Evolutionary conservation across 2,329 filamentous ascomycete genomes (phyloP).

Genomic region (Fusarium piperis): DNA sequence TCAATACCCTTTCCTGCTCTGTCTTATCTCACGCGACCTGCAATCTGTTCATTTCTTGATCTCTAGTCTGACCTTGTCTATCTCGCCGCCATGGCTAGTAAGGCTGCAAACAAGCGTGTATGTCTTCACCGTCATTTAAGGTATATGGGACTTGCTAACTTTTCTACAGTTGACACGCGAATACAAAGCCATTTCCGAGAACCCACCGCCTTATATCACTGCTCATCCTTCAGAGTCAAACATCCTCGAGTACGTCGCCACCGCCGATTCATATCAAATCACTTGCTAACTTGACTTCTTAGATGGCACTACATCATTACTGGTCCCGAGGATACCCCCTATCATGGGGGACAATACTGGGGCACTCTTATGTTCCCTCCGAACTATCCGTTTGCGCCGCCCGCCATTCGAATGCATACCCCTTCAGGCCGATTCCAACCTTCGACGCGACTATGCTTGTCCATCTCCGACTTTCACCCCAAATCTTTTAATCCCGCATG

Average conservation of each 20-base stretch:
- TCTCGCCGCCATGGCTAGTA: slow-evolving; percentile 68
- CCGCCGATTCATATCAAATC: background rate
- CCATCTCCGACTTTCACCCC: slow-evolving; percentile 97
- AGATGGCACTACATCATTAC: slow-evolving; percentile 97
- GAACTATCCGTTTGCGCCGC: slow-evolving; percentile 96
- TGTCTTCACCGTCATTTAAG: slow-evolving; percentile 41
- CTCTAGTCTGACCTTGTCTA: slow-evolving; percentile 1
- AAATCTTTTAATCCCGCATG: slow-evolving; percentile 98
- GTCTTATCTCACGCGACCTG: slow-evolving; percentile 33
- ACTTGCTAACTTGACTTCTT: slow-evolving; percentile 26
- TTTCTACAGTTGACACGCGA: slow-evolving; percentile 65
- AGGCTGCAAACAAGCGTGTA: slow-evolving; percentile 77
- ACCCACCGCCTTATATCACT: slow-evolving; percentile 87
- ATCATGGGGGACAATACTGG: slow-evolving; percentile 97
- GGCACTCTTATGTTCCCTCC: slow-evolving; percentile 94
- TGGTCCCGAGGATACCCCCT: slow-evolving; percentile 92
- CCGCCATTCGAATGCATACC: slow-evolving; percentile 98
- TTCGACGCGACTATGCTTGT: slow-evolving; percentile 89
- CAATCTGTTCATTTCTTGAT: slow-evolving; percentile 40
- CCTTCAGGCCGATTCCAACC: slow-evolving; percentile 95
- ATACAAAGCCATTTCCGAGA: slow-evolving; percentile 71
- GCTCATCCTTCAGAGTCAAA: slow-evolving; percentile 91
- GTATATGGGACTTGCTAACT: slow-evolving; percentile 32
- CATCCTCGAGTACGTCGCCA: slow-evolving; percentile 78
- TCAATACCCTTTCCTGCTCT: background rate